A percentile compares a stretch with the other conserved stretches of the same genome.
phyloP scores from a whole-genome alignment of 352 stramenopile species.

The Hyaloperonospora brassicae region DNA sequence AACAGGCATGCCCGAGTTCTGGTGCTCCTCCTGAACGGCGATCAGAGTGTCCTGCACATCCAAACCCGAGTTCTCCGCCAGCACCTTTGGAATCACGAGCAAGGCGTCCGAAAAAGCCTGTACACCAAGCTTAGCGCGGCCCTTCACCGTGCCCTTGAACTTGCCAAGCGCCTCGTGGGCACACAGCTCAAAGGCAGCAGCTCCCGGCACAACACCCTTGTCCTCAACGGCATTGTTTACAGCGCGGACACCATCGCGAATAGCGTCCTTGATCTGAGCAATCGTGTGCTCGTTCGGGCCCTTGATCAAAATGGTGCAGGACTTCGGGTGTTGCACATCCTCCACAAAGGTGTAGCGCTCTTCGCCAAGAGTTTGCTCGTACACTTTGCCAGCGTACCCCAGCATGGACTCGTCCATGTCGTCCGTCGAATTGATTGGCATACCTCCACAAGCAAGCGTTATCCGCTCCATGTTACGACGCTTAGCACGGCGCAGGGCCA shows the following conservation, averaged over 20 bases:
- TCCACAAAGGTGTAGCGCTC: constrained; percentile 99
- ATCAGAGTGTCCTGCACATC: constrained; percentile 94
- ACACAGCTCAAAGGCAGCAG: constrained; percentile 94
- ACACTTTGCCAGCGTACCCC: constrained; percentile 95
- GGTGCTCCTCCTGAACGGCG: constrained; percentile 92
- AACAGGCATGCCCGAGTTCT: constrained; percentile 85
- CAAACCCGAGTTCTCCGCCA: constrained; percentile 86
- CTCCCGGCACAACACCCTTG: constrained; percentile 92
- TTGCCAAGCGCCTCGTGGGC: constrained; percentile 84
- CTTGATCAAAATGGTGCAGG: constrained; percentile 98
- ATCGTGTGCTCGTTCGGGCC: constrained; percentile 98
- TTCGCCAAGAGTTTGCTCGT: constrained; percentile 97
- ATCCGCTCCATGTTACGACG: constrained; percentile 99
- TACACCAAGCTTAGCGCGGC: constrained; percentile 96
- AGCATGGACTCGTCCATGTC: constrained; percentile 95
- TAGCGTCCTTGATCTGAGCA: constrained; percentile 98
- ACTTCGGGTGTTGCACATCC: constrained; percentile 94
- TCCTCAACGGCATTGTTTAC: constrained; percentile 99
- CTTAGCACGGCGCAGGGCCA: constrained; percentile 96
- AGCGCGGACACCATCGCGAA: constrained; percentile 95
- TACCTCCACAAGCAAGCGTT: constrained; percentile 96
- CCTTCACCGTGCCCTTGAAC: constrained; percentile 86
- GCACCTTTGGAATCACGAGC: constrained; percentile 96
- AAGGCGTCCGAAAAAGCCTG: constrained; percentile 96
- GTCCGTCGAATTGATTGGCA: constrained; percentile 97